Evolutionary conservation across 306 rosid genomes (phyloP).

Genomic region (Pachyrhizus erosus): DNA sequence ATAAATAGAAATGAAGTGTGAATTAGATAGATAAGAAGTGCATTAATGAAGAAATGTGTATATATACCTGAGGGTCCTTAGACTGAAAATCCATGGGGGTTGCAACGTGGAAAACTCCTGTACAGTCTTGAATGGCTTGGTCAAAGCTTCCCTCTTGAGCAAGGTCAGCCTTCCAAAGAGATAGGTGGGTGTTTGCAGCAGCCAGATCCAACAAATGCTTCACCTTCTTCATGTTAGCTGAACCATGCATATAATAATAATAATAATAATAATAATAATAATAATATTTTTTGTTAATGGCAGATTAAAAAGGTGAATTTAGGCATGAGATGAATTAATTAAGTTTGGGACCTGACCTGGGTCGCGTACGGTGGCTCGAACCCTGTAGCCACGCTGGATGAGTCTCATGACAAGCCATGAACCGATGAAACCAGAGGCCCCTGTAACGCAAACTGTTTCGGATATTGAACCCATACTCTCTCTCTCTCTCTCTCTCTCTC

Average conservation of each 20-base stretch:
- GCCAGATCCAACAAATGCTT: constrained; percentile 81
- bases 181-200: constrained; percentile 52
- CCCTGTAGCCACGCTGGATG: constrained; percentile 65
- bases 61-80: constrained; percentile 80
- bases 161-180: constrained; percentile 85
- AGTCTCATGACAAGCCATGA: constrained; percentile 91
- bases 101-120: constrained; percentile 85
- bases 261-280: too few relatives aligned
- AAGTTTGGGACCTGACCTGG: constrained; percentile 67
- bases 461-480: constrained; percentile 39
- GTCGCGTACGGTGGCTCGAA: constrained; percentile 88
- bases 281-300: too few relatives aligned
- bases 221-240: constrained; percentile 62
- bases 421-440: constrained; percentile 79
- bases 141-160: constrained; percentile 73
- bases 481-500: neutral
- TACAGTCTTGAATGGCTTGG: constrained; percentile 74
- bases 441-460: constrained; percentile 71
- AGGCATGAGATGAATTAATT: neutral
- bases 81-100: constrained; percentile 90
- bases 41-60: neutral
- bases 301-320: too few relatives aligned
- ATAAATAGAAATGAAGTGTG: neutral
- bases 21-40: too few relatives aligned
- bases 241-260: too few relatives aligned